These are phyloP conservation scores for Terfezia claveryi DNA, from an alignment of 495 filamentous ascomycete genomes.

Conservation along the genomic window DNA sequence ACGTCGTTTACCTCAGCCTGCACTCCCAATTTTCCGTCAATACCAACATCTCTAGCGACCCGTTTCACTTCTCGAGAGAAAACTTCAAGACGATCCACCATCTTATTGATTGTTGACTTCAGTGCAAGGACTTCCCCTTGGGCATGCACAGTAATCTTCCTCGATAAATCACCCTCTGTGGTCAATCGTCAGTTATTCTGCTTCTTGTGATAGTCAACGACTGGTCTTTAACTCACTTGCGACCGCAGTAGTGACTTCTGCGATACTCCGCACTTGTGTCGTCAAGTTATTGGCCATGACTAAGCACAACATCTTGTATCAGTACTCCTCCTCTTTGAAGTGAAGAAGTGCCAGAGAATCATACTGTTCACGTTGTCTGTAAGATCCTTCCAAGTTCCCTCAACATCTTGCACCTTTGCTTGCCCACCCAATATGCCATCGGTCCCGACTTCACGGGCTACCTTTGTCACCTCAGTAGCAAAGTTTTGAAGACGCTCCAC, in stretches of 20 bases:
- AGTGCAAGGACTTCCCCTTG: slow-evolving; percentile 85
- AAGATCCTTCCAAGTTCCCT: slow-evolving; percentile 98
- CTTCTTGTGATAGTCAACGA: too few species aligned
- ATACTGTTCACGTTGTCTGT: slow-evolving; percentile 73
- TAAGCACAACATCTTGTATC: slow-evolving; percentile 6
- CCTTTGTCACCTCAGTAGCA: slow-evolving; percentile 95
- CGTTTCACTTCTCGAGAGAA: slow-evolving; percentile 95
- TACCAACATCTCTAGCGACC: slow-evolving; percentile 90
- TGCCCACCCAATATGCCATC: slow-evolving; percentile 91
- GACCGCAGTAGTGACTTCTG: slow-evolving; percentile 93
- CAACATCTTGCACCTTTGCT: slow-evolving; percentile 88
- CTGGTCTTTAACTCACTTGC: slow-evolving; percentile 27
- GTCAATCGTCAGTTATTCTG: too few species aligned
- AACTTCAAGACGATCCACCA: slow-evolving; percentile 87
- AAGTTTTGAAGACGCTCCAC: slow-evolving; percentile 93
- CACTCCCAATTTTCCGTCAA: slow-evolving; percentile 96
- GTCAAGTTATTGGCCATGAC: slow-evolving; percentile 92
- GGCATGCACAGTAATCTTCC: slow-evolving; percentile 87
- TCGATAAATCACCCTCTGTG: slow-evolving; percentile 55
- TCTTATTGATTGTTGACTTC: slow-evolving; percentile 97
- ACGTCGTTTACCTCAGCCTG: slow-evolving; percentile 90
- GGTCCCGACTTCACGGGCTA: slow-evolving; percentile 92
- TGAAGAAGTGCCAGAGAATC: slow-evolving; percentile 21
- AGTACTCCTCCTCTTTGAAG: too few species aligned
- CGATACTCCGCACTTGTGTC: slow-evolving; percentile 94